phyloP scores from a whole-genome alignment of 2,329 filamentous ascomycete species.

The Clonostachys sp. region DNA sequence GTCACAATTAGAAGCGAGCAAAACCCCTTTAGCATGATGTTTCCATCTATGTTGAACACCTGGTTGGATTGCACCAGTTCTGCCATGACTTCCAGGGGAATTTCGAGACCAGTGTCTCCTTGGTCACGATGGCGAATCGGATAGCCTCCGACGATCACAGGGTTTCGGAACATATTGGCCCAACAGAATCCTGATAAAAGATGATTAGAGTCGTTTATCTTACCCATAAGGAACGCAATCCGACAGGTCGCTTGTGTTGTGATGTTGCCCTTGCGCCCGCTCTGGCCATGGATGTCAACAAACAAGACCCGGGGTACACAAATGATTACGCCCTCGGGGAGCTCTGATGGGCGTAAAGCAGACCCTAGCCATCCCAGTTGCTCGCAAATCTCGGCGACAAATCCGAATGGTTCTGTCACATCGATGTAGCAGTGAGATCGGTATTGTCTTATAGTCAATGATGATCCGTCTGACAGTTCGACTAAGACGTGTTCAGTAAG shows the following conservation, averaged over 20 bases:
- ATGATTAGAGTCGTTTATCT: too few species aligned
- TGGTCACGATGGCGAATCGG: not conserved
- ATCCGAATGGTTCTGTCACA: not conserved
- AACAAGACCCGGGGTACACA: not conserved
- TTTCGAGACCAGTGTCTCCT: not conserved
- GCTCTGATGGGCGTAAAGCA: not conserved
- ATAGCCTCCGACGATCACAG: not conserved
- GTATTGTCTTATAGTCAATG: too few species aligned
- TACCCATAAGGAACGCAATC: too few species aligned
- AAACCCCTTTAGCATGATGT: not conserved
- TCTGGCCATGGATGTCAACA: too few species aligned
- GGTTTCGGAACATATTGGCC: not conserved
- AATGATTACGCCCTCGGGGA: not conserved
- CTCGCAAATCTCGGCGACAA: not conserved
- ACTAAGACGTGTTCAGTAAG: too few species aligned
- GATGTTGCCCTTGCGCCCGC: too few species aligned
- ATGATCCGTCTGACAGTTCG: too few species aligned
- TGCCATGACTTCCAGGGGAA: not conserved
- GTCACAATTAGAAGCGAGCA: not conserved
- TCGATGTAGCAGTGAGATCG: not conserved
- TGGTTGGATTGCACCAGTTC: not conserved
- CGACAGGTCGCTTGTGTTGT: too few species aligned
- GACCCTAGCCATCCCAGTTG: not conserved
- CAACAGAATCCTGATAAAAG: not conserved
- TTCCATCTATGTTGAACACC: not conserved